Conservation (phyloP, 2,329 filamentous ascomycete species). For the Clarireedia sp. region DNA sequence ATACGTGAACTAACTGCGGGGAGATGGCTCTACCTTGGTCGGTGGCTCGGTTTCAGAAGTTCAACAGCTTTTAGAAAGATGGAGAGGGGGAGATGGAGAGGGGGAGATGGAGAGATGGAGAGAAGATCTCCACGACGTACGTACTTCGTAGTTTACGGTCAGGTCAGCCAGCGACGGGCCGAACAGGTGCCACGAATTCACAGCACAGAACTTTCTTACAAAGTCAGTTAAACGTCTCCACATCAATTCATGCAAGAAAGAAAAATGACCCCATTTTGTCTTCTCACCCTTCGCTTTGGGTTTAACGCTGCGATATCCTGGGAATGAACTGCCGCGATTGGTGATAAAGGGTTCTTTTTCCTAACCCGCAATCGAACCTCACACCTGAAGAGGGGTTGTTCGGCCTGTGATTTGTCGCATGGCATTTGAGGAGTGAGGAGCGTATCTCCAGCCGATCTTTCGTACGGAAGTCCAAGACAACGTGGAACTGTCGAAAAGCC, state of each 20-base stretch:
- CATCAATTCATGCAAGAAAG: not conserved
- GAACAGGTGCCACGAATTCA: not conserved
- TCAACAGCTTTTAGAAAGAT: not conserved
- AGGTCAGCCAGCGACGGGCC: not conserved
- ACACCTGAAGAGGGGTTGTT: constrained; percentile 5
- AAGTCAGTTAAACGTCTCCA: not conserved
- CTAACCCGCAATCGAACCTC: not conserved
- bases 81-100: no score
- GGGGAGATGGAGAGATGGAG: not conserved
- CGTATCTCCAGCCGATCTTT: constrained; percentile 17
- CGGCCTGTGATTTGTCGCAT: constrained; percentile 1
- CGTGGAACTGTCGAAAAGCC: constrained; percentile 12
- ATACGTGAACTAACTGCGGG: no score
- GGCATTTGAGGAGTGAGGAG: no score
- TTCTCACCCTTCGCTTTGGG: not conserved
- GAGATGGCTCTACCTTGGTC: no score
- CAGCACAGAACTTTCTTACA: not conserved
- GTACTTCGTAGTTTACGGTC: not conserved
- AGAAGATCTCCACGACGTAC: not conserved
- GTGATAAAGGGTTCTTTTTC: not conserved
- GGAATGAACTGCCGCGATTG: constrained; percentile 4
- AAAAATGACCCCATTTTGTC: constrained; percentile 1
- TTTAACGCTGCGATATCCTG: not conserved
- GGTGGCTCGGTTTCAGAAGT: not conserved
- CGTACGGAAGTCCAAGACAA: constrained; percentile 18